Percentiles rank a stretch among this genome's conserved stretches.
Conservation (phyloP, 495 filamentous ascomycete species). For the Cairneyella variabilis region DNA sequence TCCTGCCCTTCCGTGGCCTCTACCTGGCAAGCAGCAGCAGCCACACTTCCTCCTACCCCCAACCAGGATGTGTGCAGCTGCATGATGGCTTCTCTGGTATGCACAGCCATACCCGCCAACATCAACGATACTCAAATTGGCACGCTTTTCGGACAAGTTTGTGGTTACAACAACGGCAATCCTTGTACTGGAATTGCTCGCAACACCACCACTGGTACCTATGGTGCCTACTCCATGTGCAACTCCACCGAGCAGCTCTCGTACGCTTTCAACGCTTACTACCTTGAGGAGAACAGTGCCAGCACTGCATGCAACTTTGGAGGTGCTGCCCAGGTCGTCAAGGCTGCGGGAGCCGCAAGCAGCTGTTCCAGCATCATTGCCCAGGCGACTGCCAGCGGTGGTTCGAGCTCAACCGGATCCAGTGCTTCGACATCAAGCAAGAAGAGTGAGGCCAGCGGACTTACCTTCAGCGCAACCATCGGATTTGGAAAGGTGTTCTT, state of each 20-base stretch:
- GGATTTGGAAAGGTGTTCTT: constrained; percentile 32
- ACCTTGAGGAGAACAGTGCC: constrained; percentile 36
- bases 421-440: constrained; percentile 25
- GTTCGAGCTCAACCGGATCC: constrained; percentile 20
- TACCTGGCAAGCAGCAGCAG: constrained; percentile 52
- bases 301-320: constrained; percentile 59
- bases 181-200: constrained; percentile 53
- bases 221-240: constrained; percentile 76
- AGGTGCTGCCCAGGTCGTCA: constrained; percentile 43
- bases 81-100: constrained; percentile 58
- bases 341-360: constrained; percentile 33
- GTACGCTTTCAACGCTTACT: constrained; percentile 65
- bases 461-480: constrained; percentile 33
- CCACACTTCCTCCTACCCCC: constrained; percentile 65
- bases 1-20: constrained; percentile 55
- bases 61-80: constrained; percentile 61
- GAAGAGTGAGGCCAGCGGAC: constrained; percentile 12
- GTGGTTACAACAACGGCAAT: constrained; percentile 35
- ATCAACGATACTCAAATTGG: constrained; percentile 42
- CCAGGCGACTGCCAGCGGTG: constrained; percentile 48
- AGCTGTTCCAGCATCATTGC: constrained; percentile 55
- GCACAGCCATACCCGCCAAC: constrained; percentile 44
- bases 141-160: constrained; percentile 58
- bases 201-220: constrained; percentile 58
- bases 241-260: constrained; percentile 57